These are phyloP conservation scores for Solanum hybrid DNA, from an alignment of 305 asterid species.

Conservation along the genomic window DNA sequence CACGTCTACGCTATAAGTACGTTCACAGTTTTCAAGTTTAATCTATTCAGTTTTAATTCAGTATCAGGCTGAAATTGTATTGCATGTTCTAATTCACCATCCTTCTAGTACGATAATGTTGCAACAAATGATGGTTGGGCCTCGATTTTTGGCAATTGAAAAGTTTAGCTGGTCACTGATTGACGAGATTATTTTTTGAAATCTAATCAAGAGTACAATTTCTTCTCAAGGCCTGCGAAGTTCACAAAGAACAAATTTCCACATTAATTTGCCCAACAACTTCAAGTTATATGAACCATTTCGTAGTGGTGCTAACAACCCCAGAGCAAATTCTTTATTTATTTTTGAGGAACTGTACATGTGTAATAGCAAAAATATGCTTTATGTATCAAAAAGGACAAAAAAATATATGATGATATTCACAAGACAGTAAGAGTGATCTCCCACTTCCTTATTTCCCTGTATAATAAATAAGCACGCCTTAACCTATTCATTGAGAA, in stretches of 20 bases:
- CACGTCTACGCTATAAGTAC: not conserved
- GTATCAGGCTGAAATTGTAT: not conserved
- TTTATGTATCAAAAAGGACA: slow-evolving; percentile 6
- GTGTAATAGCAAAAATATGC: slow-evolving; percentile 15
- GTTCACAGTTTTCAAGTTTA: not conserved
- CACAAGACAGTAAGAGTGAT: slow-evolving; percentile 29
- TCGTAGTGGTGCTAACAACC: slow-evolving; percentile 15
- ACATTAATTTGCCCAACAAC: not conserved
- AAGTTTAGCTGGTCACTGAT: not conserved
- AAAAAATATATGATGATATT: slow-evolving; percentile 19
- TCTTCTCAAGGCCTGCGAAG: not conserved
- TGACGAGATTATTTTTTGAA: not conserved
- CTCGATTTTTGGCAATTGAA: not conserved
- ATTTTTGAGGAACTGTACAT: slow-evolving; percentile 25
- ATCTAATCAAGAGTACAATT: not conserved
- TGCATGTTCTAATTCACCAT: not conserved
- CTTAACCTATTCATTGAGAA: slow-evolving; percentile 9
- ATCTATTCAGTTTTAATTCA: not conserved
- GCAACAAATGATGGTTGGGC: not conserved
- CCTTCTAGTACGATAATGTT: not conserved
- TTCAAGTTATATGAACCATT: slow-evolving; percentile 4
- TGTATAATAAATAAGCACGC: not conserved
- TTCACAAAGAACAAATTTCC: not conserved
- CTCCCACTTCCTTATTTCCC: slow-evolving; percentile 23
- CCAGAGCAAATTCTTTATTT: slow-evolving; percentile 5